Conservation (phyloP, 495 filamentous ascomycete genomes). For the Talaromyces thailandensis region DNA sequence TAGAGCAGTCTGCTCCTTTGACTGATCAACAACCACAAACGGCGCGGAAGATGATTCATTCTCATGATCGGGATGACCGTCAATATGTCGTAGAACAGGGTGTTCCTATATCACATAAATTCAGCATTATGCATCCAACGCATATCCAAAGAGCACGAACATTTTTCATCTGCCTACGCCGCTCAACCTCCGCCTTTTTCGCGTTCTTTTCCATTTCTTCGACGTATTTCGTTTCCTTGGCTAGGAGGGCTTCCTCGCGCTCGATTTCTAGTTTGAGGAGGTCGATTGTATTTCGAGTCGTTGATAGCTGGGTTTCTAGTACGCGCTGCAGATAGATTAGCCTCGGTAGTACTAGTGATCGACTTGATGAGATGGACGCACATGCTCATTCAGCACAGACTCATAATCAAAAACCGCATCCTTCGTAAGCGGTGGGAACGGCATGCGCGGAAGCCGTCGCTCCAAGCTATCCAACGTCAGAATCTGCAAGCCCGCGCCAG, state of each 20-base stretch:
- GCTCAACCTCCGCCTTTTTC: slow-evolving; percentile 34
- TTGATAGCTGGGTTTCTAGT: slow-evolving; percentile 43
- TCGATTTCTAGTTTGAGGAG: slow-evolving; percentile 45
- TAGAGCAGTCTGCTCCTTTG: slow-evolving; percentile 16
- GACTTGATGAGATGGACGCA: slow-evolving; percentile 13
- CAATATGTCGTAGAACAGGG: slow-evolving; percentile 29
- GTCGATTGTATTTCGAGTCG: slow-evolving; percentile 43
- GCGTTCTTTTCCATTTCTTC: slow-evolving; percentile 47
- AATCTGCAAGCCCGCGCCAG: background rate
- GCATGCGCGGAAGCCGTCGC: slow-evolving; percentile 45
- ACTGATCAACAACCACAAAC: slow-evolving; percentile 18
- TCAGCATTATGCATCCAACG: background rate
- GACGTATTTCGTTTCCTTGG: slow-evolving; percentile 37
- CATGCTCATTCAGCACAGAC: slow-evolving; percentile 48
- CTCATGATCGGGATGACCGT: slow-evolving; percentile 12
- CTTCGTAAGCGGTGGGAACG: slow-evolving; percentile 49
- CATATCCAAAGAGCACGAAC: slow-evolving; percentile 18
- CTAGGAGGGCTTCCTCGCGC: slow-evolving; percentile 42
- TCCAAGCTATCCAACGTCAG: slow-evolving; percentile 23
- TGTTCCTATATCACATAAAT: slow-evolving; percentile 24
- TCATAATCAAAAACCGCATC: slow-evolving; percentile 54
- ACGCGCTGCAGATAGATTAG: slow-evolving; percentile 23
- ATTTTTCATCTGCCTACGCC: slow-evolving; percentile 38
- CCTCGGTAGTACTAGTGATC: slow-evolving; percentile 5
- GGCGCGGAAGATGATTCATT: slow-evolving; percentile 12